These are phyloP conservation scores for Berkeleyomyces basicola DNA, from an alignment of 2,329 filamentous ascomycete species.

Conservation along the genomic window DNA sequence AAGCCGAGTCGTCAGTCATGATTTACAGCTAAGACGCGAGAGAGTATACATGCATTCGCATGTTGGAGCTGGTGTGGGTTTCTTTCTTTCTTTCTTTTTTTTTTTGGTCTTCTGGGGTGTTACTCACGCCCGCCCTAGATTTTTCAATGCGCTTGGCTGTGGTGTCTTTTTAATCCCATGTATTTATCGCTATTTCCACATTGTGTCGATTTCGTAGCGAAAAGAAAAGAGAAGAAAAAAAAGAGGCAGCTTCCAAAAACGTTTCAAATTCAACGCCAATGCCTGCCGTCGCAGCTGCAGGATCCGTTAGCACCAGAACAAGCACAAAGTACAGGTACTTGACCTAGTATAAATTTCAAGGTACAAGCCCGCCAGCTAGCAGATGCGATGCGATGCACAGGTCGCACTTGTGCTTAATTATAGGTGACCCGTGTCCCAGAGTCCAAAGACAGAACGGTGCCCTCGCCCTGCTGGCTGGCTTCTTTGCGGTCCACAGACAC, in stretches of 20 bases:
- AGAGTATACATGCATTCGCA: background rate
- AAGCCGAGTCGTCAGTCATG: background rate
- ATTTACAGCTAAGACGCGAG: background rate
- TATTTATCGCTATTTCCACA: too few relatives aligned
- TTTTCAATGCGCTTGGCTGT: too few relatives aligned
- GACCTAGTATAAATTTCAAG: background rate
- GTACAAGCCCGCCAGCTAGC: too few relatives aligned
- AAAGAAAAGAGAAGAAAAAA: background rate
- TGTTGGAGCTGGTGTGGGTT: background rate
- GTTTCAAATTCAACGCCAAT: background rate
- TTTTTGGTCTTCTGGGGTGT: background rate
- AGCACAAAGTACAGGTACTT: background rate
- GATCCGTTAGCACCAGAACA: background rate
- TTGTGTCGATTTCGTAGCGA: background rate
- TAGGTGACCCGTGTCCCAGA: too few relatives aligned
- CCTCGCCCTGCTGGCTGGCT: too few relatives aligned
- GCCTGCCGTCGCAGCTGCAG: background rate
- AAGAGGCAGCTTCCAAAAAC: background rate
- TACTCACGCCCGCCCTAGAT: too few relatives aligned
- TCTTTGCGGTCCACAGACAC: too few relatives aligned
- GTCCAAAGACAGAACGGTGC: too few relatives aligned
- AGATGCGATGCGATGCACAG: too few relatives aligned
- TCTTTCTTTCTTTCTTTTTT: background rate
- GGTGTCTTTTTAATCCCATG: too few relatives aligned
- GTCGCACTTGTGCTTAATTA: too few relatives aligned